These are phyloP conservation scores for Fusarium pseudocircinatum DNA, from an alignment of 2,329 filamentous ascomycete species.

Conservation along the genomic window DNA sequence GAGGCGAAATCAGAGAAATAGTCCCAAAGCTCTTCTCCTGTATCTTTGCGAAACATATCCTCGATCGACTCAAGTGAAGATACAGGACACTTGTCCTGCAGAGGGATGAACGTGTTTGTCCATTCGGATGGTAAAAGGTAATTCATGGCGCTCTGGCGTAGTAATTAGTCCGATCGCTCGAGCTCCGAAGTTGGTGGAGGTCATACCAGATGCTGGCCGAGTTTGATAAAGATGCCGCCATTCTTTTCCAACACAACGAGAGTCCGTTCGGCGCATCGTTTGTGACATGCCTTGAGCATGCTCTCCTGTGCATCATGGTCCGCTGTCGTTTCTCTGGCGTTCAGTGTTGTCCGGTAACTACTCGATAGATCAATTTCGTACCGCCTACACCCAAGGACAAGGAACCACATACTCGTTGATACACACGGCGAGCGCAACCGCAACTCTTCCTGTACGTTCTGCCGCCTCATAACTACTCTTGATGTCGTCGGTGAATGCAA, in stretches of 20 bases:
- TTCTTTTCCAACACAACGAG: constrained; percentile 91
- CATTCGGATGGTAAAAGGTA: constrained; percentile 92
- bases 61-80: constrained; percentile 89
- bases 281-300: constrained; percentile 85
- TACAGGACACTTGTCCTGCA: constrained; percentile 95
- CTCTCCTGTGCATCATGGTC: constrained; percentile 72
- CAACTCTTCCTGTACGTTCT: constrained; percentile 82
- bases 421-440: constrained; percentile 76
- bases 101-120: constrained; percentile 93
- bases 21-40: constrained; percentile 78
- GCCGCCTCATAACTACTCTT: constrained; percentile 79
- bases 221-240: constrained; percentile 97
- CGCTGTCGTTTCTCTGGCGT: constrained; percentile 68
- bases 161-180: constrained; percentile 35
- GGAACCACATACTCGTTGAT: constrained; percentile 79
- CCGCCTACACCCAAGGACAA: neutral
- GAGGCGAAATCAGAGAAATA: constrained; percentile 87
- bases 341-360: constrained; percentile 89
- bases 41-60: constrained; percentile 86
- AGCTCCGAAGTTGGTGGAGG: neutral
- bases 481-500: constrained; percentile 73
- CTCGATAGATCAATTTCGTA: neutral
- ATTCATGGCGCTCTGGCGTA: constrained; percentile 84
- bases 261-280: constrained; percentile 90
- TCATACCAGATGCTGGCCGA: constrained; percentile 87